Conservation (phyloP, 768 basidiomycete species). For the Lyophyllum shimeji region DNA sequence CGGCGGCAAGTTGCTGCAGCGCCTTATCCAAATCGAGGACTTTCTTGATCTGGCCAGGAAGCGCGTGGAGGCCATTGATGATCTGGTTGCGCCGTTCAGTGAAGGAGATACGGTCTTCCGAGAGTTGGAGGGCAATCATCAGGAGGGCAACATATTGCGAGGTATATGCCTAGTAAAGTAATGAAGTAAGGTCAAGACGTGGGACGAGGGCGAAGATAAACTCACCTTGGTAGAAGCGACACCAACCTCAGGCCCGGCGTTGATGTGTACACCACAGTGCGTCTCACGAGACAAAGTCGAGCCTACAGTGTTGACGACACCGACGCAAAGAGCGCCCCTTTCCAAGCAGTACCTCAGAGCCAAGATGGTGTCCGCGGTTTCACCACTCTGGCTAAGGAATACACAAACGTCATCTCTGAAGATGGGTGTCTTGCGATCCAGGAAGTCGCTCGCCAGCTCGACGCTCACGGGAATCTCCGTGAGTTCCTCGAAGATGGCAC, state of each 20-base stretch:
- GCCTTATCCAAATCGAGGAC: slow-evolving; percentile 78
- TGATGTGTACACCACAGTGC: slow-evolving; percentile 99
- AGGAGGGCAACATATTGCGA: slow-evolving; percentile 98
- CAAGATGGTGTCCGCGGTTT: slow-evolving; percentile 97
- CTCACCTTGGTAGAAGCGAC: slow-evolving; percentile 95
- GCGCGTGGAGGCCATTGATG: slow-evolving; percentile 88
- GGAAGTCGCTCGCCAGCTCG: slow-evolving; percentile 96
- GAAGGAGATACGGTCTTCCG: slow-evolving; percentile 95
- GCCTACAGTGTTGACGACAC: slow-evolving; percentile 98
- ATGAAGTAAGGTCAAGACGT: slow-evolving; percentile 1
- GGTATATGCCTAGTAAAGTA: slow-evolving; percentile 76
- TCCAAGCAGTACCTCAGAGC: slow-evolving; percentile 96
- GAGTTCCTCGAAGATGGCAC: slow-evolving; percentile 97
- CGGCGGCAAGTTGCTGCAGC: slow-evolving; percentile 82
- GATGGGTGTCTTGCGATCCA: slow-evolving; percentile 98
- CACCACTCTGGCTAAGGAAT: slow-evolving; percentile 96
- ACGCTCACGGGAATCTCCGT: slow-evolving; percentile 98
- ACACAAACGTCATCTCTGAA: slow-evolving; percentile 98
- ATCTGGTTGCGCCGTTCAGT: slow-evolving; percentile 88
- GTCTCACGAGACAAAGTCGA: slow-evolving; percentile 97
- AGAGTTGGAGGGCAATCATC: slow-evolving; percentile 98
- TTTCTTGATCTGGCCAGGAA: slow-evolving; percentile 85
- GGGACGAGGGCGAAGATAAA: not conserved
- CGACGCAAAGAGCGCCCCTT: slow-evolving; percentile 93
- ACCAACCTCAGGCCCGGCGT: slow-evolving; percentile 98